Evolutionary conservation across 2,329 filamentous ascomycete genomes (phyloP), one percentile per base, ranked within the genome.

Genomic region (Phaeosphaeriaceae sp.): DNA sequence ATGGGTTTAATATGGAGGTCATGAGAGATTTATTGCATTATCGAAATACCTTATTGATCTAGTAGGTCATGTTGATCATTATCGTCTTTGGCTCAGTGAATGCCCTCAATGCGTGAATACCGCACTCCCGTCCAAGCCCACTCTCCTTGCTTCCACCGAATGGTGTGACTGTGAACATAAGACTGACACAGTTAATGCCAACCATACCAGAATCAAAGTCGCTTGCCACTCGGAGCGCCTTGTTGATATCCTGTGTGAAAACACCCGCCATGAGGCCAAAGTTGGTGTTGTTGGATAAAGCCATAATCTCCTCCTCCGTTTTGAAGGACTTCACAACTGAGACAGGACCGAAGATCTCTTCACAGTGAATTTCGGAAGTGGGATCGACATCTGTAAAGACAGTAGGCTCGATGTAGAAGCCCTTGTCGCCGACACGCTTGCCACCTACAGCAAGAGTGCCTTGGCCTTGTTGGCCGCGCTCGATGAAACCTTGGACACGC

Each of bases 121-220:
- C 82, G 51, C 80, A 79, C 70, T 85, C 84, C 3, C 82, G 71
- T 2, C 84, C 83, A 17, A 81, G 60, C 0, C 84, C 84, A 56
- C 78, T 81, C 69, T 82, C 76, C 76, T 85, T 85, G 51, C 64
- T 78, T 7, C 84, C 83, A 27, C 83, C 83, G 63, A 85, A 85
- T 0, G 84, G 83, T 2, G 77, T 74, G 4, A 56, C 72, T 42
- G 80, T 64, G 55, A 80, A 79, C 55, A 74, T 70, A 57, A 73
- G 57, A 46, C 69, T 72, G 10, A 73, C 63, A 41, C 70, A 73
- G 47, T 77, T 77, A 36, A 77, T 62, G 21, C 75, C 72, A 2
- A 76, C 70, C 65, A 76, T 77, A 4, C 75, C 73, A 0, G 65
- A 67, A 21, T 77, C 74, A 31, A 77, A 68, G 21, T 76, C 71